Conservation (phyloP, 1,284 basidiomycete genomes). For the Melanopsichium pennsylvanicum region DNA sequence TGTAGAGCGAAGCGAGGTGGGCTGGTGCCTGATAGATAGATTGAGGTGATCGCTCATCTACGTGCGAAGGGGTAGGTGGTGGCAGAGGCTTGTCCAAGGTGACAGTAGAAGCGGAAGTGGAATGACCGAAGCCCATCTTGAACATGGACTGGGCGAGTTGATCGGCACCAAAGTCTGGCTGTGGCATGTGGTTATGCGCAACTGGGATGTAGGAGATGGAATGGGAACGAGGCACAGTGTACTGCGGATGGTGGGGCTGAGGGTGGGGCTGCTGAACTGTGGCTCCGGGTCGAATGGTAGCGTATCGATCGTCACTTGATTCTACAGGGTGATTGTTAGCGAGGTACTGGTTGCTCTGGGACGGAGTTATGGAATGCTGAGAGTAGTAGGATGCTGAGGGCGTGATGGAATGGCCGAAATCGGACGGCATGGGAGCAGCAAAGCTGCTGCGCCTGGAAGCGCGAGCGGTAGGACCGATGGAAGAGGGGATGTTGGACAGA, state of each 20-base stretch:
- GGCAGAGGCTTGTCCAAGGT: constrained; percentile 21
- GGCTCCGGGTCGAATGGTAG: constrained; percentile 27
- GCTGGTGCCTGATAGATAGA: constrained; percentile 45
- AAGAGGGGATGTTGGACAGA: constrained; percentile 4
- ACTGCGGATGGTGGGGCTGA: constrained; percentile 10
- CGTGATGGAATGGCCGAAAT: constrained; percentile 24
- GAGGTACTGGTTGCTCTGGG: constrained; percentile 32
- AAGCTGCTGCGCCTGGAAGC: constrained; percentile 29
- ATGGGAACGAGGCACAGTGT: constrained; percentile 30
- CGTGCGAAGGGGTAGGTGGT: constrained; percentile 14
- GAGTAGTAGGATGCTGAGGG: constrained; percentile 41
- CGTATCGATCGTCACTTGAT: constrained; percentile 29
- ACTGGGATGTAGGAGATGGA: constrained; percentile 30
- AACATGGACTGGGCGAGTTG: constrained; percentile 39
- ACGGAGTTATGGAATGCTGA: constrained; percentile 32
- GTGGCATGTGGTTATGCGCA: constrained; percentile 24
- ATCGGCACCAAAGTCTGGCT: constrained; percentile 34
- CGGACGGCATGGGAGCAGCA: constrained; percentile 17
- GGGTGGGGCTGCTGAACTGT: constrained; percentile 1
- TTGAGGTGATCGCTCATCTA: constrained; percentile 27
- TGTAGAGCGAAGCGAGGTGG: constrained; percentile 40
- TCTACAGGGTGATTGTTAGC: constrained; percentile 7
- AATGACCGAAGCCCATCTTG: constrained; percentile 32
- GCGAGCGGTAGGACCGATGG: constrained; percentile 10
- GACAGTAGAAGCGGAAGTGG: constrained; percentile 1